These are phyloP conservation scores for Mrakia blollopis DNA, from an alignment of 768 basidiomycete genomes.

Conservation along the genomic window DNA sequence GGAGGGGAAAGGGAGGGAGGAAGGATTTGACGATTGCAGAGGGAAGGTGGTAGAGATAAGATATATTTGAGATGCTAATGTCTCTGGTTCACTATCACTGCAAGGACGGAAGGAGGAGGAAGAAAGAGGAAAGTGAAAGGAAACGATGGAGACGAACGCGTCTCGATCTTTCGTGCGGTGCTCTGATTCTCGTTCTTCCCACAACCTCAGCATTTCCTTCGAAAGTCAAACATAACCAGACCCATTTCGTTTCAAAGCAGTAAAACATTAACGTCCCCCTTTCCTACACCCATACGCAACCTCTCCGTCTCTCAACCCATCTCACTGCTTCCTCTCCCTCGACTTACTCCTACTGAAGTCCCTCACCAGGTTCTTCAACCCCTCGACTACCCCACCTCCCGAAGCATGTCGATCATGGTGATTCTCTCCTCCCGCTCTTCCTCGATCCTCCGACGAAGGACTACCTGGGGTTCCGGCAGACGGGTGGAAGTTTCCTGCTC, in stretches of 20 bases:
- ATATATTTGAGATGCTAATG: no score
- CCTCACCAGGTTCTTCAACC: conserved; percentile 19
- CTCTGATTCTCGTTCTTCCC: no score
- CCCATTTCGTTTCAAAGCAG: no score
- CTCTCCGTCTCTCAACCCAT: no score
- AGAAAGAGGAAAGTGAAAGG: no score
- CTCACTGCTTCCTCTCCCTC: conserved; percentile 11
- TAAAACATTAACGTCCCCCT: neutral
- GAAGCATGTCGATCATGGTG: neutral
- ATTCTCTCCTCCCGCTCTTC: neutral
- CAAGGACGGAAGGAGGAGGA: no score
- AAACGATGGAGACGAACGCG: no score
- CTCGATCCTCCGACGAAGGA: conserved; percentile 11
- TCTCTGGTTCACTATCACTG: no score
- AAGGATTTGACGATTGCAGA: neutral
- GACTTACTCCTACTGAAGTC: conserved; percentile 12
- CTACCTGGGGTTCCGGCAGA: neutral
- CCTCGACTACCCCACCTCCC: neutral
- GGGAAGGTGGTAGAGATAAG: neutral
- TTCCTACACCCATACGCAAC: no score
- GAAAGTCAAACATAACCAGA: no score
- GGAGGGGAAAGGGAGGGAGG: neutral
- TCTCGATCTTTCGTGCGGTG: no score
- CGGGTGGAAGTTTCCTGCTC: conserved; percentile 19
- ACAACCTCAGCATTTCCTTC: no score